Conservation (phyloP, 139 green algal species). For the Auxenochlorella pyrenoidosa region DNA sequence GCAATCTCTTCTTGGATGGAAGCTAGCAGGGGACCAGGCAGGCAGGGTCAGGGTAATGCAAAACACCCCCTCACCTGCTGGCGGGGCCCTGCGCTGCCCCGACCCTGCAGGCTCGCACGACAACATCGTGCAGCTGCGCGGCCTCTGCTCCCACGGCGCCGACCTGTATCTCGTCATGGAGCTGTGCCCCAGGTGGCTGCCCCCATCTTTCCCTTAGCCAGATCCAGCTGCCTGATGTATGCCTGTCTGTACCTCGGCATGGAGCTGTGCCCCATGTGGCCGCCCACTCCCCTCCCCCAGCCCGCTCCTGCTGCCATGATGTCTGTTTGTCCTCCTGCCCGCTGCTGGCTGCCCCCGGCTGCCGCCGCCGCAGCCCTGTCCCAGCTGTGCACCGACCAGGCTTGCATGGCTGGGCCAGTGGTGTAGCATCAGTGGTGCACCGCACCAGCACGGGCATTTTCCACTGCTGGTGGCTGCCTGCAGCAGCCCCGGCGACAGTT, state of each 20-base stretch:
- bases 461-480: no score
- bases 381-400: no score
- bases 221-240: no score
- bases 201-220: no score
- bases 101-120: constrained; percentile 48
- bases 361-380: no score
- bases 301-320: not conserved
- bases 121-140: constrained; percentile 61
- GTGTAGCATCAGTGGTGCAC: not conserved
- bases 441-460: no score
- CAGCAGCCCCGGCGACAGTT: no score
- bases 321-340: not conserved
- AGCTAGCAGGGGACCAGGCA: no score
- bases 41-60: no score
- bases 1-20: not conserved
- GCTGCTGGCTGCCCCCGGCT: not conserved
- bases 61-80: no score
- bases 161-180: constrained; percentile 64
- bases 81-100: no score
- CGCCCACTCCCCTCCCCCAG: not conserved
- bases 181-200: constrained; percentile 52
- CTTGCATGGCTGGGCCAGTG: not conserved
- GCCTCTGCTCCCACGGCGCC: constrained; percentile 41
- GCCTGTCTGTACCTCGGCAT: constrained; percentile 64
- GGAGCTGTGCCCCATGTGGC: constrained; percentile 60